phyloP scores from a whole-genome alignment of 2,329 filamentous ascomycete genomes.

The Calonectria honghensis region DNA sequence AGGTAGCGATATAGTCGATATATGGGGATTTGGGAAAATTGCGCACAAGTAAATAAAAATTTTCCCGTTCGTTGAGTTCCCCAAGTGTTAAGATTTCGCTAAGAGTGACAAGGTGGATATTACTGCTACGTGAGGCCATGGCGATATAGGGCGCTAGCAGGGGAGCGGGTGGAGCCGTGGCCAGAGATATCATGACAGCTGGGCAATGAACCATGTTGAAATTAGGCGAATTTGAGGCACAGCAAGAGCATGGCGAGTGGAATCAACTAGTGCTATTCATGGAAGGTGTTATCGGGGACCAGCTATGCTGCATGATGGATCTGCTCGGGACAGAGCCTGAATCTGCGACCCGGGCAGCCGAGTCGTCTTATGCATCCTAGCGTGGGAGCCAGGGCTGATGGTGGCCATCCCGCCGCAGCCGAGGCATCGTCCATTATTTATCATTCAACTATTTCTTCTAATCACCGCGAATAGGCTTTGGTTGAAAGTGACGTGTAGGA shows the following conservation, averaged over 20 bases:
- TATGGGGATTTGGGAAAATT: constrained; percentile 10
- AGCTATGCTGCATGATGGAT: not conserved
- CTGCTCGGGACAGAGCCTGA: constrained; percentile 9
- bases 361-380: not conserved
- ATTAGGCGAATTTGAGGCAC: constrained; percentile 11
- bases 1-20: constrained; percentile 13
- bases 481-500: not conserved
- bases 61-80: constrained; percentile 19
- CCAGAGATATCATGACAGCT: not conserved
- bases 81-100: constrained; percentile 19
- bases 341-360: not conserved
- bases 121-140: constrained; percentile 6
- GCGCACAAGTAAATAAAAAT: constrained; percentile 21
- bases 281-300: not conserved
- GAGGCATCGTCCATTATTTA: not conserved
- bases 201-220: constrained; percentile 12
- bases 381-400: not conserved
- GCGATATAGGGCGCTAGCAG: constrained; percentile 11
- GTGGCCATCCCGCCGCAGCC: not conserved
- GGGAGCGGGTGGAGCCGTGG: not conserved
- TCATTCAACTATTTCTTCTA: not conserved
- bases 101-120: constrained; percentile 6
- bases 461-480: not conserved
- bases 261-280: not conserved
- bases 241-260: not conserved